Base-by-base conservation (phyloP, 495 filamentous ascomycete species). In the Tuber aestivum region DNA sequence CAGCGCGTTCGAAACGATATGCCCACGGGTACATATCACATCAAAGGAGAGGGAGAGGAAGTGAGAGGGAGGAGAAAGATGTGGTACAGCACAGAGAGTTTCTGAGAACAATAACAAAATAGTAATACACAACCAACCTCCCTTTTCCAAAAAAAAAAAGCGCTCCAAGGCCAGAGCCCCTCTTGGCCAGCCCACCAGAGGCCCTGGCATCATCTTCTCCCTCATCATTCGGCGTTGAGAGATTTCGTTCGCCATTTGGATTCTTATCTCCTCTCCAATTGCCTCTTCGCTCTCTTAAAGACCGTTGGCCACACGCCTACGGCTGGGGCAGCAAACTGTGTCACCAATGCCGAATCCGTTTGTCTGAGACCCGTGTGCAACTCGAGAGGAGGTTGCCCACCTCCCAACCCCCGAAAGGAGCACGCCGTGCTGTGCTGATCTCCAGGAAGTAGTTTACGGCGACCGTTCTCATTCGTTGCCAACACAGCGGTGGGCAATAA, bases 51-150 rank as follows among this genome's bases (percentile, higher is more conserved):
- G 10, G 50, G 10, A 61, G 45, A 40, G 38, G 38, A 40, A 7
- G 10, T 27, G 56, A 32, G 56, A 65, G 56, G 37, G 70, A 68
- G 35, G 44, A 35, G 72, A 72, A 75, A 79, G 72, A 79, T 69
- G n/a, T n/a, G n/a, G n/a, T n/a, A n/a, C n/a, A n/a, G n/a, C n/a
- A n/a, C n/a, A n/a, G n/a, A 14, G 16, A n/a, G n/a, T n/a, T n/a
- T n/a, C n/a, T n/a, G n/a, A n/a, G 72, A 74, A 79, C 71, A 27
- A 42, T 50, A 44, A 42, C 37, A 71, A n/a, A n/a, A 40, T 40
- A 79, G 72, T 78, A 45, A 77, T 74, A 69, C 4, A 65, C 12
- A 10, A 35, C 56, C 56, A 65, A 65, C 56, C 56, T 65, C 56
- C 20, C 5, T n/a, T 14, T n/a, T n/a, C n/a, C n/a, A 65, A 65